These are phyloP conservation scores for Oryza rufipogon DNA, from an alignment of 176 grass and related monocot genomes.

Conservation along the genomic window DNA sequence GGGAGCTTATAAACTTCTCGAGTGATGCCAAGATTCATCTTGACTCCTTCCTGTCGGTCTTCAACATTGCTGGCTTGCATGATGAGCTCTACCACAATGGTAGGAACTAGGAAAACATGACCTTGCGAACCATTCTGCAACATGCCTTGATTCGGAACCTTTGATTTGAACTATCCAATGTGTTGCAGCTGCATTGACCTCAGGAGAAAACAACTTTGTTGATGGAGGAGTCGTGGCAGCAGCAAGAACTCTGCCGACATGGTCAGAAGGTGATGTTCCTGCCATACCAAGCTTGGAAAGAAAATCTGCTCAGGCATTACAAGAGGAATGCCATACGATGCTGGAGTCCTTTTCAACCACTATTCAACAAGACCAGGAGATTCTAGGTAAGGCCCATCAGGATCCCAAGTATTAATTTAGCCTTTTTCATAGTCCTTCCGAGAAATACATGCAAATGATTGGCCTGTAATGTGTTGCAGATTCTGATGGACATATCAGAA, in stretches of 20 bases:
- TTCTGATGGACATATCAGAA: conserved; percentile 60
- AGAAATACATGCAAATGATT: not conserved
- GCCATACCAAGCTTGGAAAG: conserved; percentile 79
- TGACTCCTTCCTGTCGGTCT: conserved; percentile 87
- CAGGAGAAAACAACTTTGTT: conserved; percentile 66
- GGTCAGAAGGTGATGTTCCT: conserved; percentile 85
- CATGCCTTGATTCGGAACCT: not conserved
- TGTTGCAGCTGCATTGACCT: conserved; percentile 58
- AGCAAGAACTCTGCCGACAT: conserved; percentile 85
- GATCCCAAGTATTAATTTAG: not conserved
- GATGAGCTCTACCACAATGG: conserved; percentile 87
- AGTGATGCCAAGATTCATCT: conserved; percentile 75
- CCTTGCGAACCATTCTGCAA: conserved; percentile 11
- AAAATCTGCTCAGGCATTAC: conserved; percentile 66
- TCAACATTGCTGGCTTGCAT: conserved; percentile 87
- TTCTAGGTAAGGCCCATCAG: conserved; percentile 55
- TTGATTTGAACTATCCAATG: conserved; percentile 27
- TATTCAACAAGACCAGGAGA: conserved; percentile 64
- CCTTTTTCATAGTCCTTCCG: not conserved
- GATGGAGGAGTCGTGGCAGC: conserved; percentile 88
- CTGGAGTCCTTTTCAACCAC: conserved; percentile 75
- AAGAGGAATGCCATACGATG: conserved; percentile 84
- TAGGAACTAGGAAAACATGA: conserved; percentile 54
- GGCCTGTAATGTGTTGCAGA: conserved; percentile 52
- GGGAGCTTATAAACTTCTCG: conserved; percentile 90